phyloP scores from a whole-genome alignment of 169 alveolate genomes.

The Perkinsus olseni region DNA sequence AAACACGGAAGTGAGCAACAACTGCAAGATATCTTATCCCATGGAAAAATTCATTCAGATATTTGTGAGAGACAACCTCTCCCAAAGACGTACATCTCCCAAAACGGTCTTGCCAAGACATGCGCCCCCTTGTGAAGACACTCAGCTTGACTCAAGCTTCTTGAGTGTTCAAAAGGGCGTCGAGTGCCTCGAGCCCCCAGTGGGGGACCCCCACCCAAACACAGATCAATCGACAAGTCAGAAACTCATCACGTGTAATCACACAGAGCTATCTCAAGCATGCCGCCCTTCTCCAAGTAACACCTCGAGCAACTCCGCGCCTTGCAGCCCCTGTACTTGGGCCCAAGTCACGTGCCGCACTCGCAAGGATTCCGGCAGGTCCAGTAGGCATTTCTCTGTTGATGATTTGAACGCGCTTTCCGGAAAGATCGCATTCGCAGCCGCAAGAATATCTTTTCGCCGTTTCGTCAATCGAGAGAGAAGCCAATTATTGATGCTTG shows the following conservation, averaged over 20 bases:
- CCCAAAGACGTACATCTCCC: neutral
- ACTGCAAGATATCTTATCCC: too few relatives aligned
- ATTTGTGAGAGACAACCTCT: too few relatives aligned
- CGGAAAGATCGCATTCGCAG: neutral
- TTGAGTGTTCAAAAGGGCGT: neutral
- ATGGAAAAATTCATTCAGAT: too few relatives aligned
- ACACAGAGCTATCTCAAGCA: neutral
- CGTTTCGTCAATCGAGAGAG: neutral
- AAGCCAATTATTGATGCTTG: neutral
- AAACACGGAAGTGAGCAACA: too few relatives aligned
- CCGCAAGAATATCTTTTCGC: neutral
- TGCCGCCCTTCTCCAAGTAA: neutral
- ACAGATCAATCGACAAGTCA: neutral
- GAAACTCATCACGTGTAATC: neutral
- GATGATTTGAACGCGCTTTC: neutral
- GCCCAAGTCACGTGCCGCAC: neutral
- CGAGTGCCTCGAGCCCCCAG: too few relatives aligned
- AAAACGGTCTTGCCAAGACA: too few relatives aligned
- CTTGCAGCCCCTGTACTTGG: neutral
- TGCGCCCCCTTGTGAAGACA: too few relatives aligned
- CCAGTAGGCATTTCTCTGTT: neutral
- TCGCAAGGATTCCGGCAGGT: neutral
- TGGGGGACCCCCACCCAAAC: neutral
- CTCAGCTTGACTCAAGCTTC: too few relatives aligned
- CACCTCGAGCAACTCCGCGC: neutral